Conservation (phyloP, 257 asterid genomes). For the Nemophila menziesii region DNA sequence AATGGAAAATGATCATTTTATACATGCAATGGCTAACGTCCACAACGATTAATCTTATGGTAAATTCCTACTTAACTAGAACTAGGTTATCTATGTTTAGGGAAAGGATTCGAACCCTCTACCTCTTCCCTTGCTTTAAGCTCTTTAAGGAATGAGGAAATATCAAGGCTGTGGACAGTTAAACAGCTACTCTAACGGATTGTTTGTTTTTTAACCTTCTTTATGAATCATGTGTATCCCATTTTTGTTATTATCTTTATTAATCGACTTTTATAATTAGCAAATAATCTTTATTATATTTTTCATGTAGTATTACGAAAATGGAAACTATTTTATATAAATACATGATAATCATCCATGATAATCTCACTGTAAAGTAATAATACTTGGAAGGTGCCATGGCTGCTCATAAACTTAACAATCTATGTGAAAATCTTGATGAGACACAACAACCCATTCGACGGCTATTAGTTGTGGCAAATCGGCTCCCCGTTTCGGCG, state of each 20-base stretch:
- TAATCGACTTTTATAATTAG: conserved; percentile 4
- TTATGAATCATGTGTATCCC: conserved; percentile 37
- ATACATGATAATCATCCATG: conserved; percentile 56
- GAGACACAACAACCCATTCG: conserved; percentile 55
- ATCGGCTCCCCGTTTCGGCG: conserved; percentile 93
- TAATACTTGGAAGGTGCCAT: conserved; percentile 42
- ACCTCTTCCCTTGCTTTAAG: too few relatives aligned
- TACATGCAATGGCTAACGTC: too few relatives aligned
- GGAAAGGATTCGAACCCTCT: too few relatives aligned
- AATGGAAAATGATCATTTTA: too few relatives aligned
- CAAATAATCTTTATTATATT: conserved; percentile 8
- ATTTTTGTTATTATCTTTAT: conserved; percentile 27
- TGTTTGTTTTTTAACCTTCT: too few relatives aligned
- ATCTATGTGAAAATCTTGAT: conserved; percentile 52
- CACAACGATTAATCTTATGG: too few relatives aligned
- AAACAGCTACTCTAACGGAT: too few relatives aligned
- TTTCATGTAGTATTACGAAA: background rate
- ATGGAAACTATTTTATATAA: conserved; percentile 25
- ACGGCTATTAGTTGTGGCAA: conserved; percentile 88
- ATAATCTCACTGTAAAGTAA: too few relatives aligned
- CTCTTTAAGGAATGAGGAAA: too few relatives aligned
- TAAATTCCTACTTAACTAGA: too few relatives aligned
- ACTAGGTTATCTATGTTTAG: too few relatives aligned
- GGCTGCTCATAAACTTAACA: conserved; percentile 38
- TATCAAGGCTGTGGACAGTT: too few relatives aligned